Conservation (phyloP, 345 rosid species). For the Aurinia saxatilis region DNA sequence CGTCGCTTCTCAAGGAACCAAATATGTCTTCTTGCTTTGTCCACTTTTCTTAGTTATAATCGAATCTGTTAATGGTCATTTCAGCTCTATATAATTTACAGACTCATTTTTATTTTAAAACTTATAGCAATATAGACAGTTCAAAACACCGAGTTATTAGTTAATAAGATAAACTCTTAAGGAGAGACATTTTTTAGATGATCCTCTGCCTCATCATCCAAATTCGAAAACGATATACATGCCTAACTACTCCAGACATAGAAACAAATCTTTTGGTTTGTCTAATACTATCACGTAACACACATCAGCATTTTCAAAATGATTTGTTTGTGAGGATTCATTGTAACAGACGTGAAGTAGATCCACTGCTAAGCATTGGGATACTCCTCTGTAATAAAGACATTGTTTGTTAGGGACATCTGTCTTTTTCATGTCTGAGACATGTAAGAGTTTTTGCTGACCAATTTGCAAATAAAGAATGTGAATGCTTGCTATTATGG, state of each 20-base stretch:
- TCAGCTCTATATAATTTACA: neutral
- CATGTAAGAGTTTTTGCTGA: constrained; percentile 68
- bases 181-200: no score
- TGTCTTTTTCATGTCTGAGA: constrained; percentile 28
- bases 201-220: no score
- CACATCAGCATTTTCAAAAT: neutral
- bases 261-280: constrained; percentile 9
- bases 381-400: constrained; percentile 30
- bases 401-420: constrained; percentile 31
- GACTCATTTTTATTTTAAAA: neutral
- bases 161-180: neutral
- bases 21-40: no score
- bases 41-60: no score
- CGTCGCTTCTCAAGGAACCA: no score
- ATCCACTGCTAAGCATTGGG: constrained; percentile 13
- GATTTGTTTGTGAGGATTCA: neutral
- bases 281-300: constrained; percentile 5
- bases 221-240: constrained; percentile 7
- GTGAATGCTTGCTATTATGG: constrained; percentile 3
- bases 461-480: constrained; percentile 42
- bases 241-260: neutral
- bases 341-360: neutral
- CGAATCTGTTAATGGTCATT: no score
- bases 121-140: neutral
- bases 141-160: constrained; percentile 2